Base-by-base conservation (phyloP, 306 rosid genomes). In the Lupinus albus region DNA sequence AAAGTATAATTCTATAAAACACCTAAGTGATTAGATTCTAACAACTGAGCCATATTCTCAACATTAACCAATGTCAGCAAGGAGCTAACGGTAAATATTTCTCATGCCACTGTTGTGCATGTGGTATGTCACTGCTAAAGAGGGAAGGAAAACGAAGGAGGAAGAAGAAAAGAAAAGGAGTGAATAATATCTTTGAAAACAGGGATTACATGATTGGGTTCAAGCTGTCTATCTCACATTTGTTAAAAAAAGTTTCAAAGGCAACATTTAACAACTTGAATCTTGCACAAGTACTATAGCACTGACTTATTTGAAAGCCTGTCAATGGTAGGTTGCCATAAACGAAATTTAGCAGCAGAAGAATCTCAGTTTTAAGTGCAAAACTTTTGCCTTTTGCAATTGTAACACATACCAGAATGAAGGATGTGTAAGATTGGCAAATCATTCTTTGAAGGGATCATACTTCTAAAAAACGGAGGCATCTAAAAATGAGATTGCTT, bases 371-470 rank as follows among this genome's bases (percentile, higher is more conserved):
- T 49, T 52, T 36, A 42, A 13, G 8, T 11, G 52, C 42, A 47
- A 74, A 64, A 70, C 55, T 56, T 12, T 36, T n/a, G 75, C 35
- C 33, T 17, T 47, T 57, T 6, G 62, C 48, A 77, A 46, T 41
- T 66, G 20, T 30, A 63, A 60, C 5, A 48, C 51, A 41, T 15
- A 30, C 56, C 7, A 46, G 60, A 36, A 48, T 14, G 6, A 61
- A 51, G 47, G 33, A 42, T 61, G 45, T 12, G 38, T 52, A 21
- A 25, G 28, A 44, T 33, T 53, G 45, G 64, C 58, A 64, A 20
- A 46, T 21, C 68, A 44, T 51, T 67, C 63, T 14, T 60, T 45
- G 49, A 53, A 50, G 54, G 70, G 65, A 39, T 39, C 9, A 54
- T 8, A 38, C 36, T 16, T 7, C 18, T 17, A 17, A 58, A 64